Percentiles rank a stretch among this genome's conserved stretches.
These are phyloP conservation scores for Pythium brachiatum DNA, from an alignment of 352 stramenopile genomes.

Conservation along the genomic window DNA sequence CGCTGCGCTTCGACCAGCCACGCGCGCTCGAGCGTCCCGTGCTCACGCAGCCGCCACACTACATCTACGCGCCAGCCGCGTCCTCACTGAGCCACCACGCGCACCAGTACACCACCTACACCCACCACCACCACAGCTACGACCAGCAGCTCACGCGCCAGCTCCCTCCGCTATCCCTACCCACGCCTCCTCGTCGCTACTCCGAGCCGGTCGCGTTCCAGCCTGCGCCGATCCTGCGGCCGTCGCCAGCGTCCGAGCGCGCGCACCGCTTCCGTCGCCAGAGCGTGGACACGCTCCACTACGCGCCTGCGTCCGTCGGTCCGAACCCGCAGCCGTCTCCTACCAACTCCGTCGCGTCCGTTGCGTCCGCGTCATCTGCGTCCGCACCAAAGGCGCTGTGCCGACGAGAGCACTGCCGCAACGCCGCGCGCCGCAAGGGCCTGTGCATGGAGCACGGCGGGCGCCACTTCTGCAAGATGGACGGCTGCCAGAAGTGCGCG, in stretches of 20 bases:
- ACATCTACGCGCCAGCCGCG: not conserved
- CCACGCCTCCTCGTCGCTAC: conserved; percentile 13
- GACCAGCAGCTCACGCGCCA: not conserved
- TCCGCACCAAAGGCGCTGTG: conserved; percentile 34
- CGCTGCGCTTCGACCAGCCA: conserved; percentile 21
- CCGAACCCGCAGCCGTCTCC: conserved; percentile 6
- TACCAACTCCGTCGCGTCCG: conserved; percentile 30
- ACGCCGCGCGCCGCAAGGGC: conserved; percentile 71
- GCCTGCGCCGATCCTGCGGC: not conserved
- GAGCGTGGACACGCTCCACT: conserved; percentile 14
- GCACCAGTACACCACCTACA: conserved; percentile 3
- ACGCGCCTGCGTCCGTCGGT: not conserved
- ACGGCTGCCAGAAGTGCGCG: conserved; percentile 78
- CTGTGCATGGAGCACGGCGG: conserved; percentile 88
- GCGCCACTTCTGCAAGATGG: conserved; percentile 84
- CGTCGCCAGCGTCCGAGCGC: not conserved
- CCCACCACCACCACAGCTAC: conserved; percentile 9
- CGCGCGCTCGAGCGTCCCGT: conserved; percentile 16
- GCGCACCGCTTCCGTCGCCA: conserved; percentile 15
- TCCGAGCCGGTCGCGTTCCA: conserved; percentile 16
- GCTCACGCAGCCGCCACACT: conserved; percentile 1
- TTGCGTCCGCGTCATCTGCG: conserved; percentile 25
- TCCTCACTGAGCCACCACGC: conserved; percentile 6
- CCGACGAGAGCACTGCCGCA: conserved; percentile 65
- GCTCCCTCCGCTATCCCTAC: conserved; percentile 16